Evolutionary conservation across 1,284 basidiomycete genomes (phyloP).

Genomic region (Neonothopanus nambi): DNA sequence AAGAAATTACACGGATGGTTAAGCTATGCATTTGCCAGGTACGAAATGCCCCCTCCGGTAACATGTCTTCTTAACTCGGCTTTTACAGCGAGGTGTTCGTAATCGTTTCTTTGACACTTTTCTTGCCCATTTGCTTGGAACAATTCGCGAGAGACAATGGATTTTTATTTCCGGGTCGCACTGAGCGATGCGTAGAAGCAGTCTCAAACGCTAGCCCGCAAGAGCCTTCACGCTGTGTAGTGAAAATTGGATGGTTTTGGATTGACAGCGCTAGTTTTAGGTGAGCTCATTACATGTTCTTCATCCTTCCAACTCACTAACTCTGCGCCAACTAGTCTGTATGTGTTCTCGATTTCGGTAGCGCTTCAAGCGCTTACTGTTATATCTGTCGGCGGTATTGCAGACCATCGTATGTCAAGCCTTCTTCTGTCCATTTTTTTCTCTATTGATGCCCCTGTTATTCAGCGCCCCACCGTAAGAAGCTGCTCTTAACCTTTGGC

Average conservation of each 20-base stretch:
- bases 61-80: conserved; percentile 3
- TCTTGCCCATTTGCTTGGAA: conserved; percentile 79
- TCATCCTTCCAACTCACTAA: not conserved
- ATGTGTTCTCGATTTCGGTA: conserved; percentile 84
- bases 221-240: conserved; percentile 58
- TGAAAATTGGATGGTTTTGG: conserved; percentile 77
- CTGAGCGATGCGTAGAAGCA: conserved; percentile 45
- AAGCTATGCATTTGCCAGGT: conserved; percentile 79
- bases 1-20: conserved; percentile 54
- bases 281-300: conserved; percentile 41
- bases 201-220: conserved; percentile 6
- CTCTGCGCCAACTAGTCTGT: conserved; percentile 54
- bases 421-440: not conserved
- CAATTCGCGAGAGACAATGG: conserved; percentile 85
- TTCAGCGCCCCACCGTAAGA: conserved; percentile 77
- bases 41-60: conserved; percentile 5
- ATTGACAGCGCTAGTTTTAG: conserved; percentile 88
- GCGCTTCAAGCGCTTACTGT: conserved; percentile 86
- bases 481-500: conserved; percentile 75
- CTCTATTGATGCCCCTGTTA: conserved; percentile 9
- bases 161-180: conserved; percentile 63
- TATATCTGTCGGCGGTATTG: conserved; percentile 87
- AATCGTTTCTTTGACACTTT: conserved; percentile 77
- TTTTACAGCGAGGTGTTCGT: conserved; percentile 74
- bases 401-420: conserved; percentile 77